Base-by-base conservation (phyloP, 2,329 filamentous ascomycete species). In the Parafenestella ontariensis region DNA sequence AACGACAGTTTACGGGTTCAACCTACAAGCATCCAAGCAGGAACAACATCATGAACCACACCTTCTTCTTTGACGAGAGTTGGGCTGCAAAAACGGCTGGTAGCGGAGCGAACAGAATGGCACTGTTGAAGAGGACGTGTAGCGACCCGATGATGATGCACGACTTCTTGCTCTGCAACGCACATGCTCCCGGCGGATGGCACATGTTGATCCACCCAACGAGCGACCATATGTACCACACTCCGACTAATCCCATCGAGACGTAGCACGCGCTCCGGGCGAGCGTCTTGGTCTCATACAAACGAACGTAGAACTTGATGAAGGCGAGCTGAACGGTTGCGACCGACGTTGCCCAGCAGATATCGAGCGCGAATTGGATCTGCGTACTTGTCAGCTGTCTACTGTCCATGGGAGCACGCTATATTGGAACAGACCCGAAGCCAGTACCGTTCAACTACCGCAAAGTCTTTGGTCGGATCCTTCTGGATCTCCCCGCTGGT, bases 291-390 rank as follows among this genome's bases (percentile, higher is more conserved):
- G 34, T 43, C 21, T 60, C 54, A 33, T 62, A 65, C 5, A 64
- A 39, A 10, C 62, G 61, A n/a, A 61, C 34, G 33, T 65, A 65
- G 51, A 58, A 62, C 39, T 57, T 52, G 18, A 57, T 51, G 17
- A 64, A 58, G 8, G 56, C 59, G 37, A 65, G 48, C 26, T 65
- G 61, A n/a, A 65, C 54, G n/a, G 56, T 56, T 23, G 58, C 52
- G 40, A 65, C 46, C 9, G 62, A 64, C 11, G 59, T 62, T 28
- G 60, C 61, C 62, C 62, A 65, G 52, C 61, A 65, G 18, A 58
- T 56, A 26, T 65, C 61, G 44, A 65, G 49, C 26, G 61, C 56
- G 37, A 65, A 62, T 54, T 65, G 61, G 21, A 59, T 58, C 61
- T 65, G 49, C 33, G 7, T 21, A 2, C 18, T 10, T 18, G 33